A percentile compares a stretch with the other conserved stretches of the same genome.
Evolutionary conservation across 208 protist genomes (phyloP).

Genomic region (Acanthamoeba castellanii): DNA sequence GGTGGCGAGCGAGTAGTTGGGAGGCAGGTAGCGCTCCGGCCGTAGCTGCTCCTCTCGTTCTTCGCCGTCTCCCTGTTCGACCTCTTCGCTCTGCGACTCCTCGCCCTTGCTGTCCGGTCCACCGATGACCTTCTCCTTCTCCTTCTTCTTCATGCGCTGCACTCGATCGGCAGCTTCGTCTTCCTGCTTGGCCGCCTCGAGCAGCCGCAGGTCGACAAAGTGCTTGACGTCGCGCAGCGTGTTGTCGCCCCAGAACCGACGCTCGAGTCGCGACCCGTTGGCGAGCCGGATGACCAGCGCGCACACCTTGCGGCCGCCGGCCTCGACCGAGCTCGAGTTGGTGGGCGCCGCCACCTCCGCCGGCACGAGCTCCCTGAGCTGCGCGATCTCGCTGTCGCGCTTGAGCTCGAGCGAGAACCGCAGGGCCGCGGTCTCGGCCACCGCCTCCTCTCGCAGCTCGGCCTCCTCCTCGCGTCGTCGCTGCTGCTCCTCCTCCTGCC

Average conservation of each 20-base stretch:
- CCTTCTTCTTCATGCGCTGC: too few relatives aligned
- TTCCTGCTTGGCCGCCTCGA: not conserved
- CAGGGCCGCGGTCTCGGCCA: not conserved
- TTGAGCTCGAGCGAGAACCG: not conserved
- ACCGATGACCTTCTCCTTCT: not conserved
- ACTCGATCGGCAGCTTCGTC: not conserved
- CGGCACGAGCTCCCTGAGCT: not conserved
- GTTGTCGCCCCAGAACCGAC: constrained; percentile 11
- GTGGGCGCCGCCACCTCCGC: not conserved
- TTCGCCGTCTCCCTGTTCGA: not conserved
- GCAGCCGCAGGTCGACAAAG: constrained; percentile 21
- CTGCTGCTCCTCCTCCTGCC: not conserved
- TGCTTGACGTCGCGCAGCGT: constrained; percentile 20
- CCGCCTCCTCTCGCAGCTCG: not conserved
- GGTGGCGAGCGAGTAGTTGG: not conserved
- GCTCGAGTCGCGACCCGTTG: constrained; percentile 6
- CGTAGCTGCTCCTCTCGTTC: not conserved
- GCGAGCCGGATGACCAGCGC: not conserved
- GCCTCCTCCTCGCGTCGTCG: not conserved
- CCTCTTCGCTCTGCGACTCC: not conserved
- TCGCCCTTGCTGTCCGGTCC: not conserved
- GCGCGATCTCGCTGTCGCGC: constrained; percentile 5
- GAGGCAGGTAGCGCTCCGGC: not conserved
- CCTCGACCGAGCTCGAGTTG: not conserved
- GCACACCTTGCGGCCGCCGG: not conserved